Percentiles rank a stretch among this genome's conserved stretches.
Evolutionary conservation across 2,329 filamentous ascomycete species (phyloP).

Genomic region (Cladosporium halotolerans): DNA sequence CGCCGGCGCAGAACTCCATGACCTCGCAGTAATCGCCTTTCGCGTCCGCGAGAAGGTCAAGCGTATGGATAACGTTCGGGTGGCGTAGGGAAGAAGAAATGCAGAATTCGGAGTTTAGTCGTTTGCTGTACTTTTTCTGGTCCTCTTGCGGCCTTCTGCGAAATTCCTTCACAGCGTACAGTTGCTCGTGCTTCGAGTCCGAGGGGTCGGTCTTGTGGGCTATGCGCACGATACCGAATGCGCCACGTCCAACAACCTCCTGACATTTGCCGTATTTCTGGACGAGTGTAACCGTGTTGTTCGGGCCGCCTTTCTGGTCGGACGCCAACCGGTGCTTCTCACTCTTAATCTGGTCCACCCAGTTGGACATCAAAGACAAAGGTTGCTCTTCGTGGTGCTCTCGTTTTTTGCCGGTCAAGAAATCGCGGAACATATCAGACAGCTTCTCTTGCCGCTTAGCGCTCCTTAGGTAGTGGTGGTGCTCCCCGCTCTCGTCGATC

Average conservation of each 20-base stretch:
- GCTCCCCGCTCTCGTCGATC: conserved; percentile 58
- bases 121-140: conserved; percentile 95
- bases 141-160: conserved; percentile 89
- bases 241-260: conserved; percentile 89
- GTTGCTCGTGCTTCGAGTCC: conserved; percentile 69
- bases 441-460: conserved; percentile 92
- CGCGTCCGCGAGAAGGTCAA: conserved; percentile 89
- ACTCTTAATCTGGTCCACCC: conserved; percentile 87
- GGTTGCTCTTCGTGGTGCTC: conserved; percentile 68
- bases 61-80: conserved; percentile 95
- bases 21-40: conserved; percentile 98
- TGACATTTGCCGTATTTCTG: conserved; percentile 99
- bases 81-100: conserved; percentile 95
- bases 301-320: conserved; percentile 71
- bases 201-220: conserved; percentile 90
- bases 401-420: conserved; percentile 75
- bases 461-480: conserved; percentile 83
- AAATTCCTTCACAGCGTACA: conserved; percentile 98
- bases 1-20: conserved; percentile 98
- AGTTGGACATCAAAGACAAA: conserved; percentile 86
- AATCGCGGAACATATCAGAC: conserved; percentile 79
- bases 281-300: conserved; percentile 70
- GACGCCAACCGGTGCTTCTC: conserved; percentile 71
- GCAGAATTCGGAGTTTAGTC: conserved; percentile 94
- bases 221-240: conserved; percentile 94